Conservation (phyloP, 352 stramenopile species). For the Phytopythium mirpurense region DNA sequence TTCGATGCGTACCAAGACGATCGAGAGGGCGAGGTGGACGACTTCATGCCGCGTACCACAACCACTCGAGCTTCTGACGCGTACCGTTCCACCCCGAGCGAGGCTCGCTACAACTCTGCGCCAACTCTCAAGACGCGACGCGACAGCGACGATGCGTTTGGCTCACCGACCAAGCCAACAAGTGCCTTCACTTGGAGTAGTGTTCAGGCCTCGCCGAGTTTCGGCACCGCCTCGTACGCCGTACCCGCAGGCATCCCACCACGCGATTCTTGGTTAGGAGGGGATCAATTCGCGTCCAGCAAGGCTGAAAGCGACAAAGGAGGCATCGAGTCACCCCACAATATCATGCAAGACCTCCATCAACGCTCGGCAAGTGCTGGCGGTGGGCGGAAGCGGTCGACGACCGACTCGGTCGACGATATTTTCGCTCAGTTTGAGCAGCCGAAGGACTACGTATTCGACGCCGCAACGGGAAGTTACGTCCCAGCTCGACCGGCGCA, state of each 20-base stretch:
- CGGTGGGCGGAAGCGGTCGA: not conserved
- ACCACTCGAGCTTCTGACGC: not conserved
- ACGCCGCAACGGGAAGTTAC: slow-evolving; percentile 49
- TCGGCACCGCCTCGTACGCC: slow-evolving; percentile 34
- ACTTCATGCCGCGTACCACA: not conserved
- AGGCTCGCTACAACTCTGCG: not conserved
- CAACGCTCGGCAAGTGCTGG: not conserved
- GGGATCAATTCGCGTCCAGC: not conserved
- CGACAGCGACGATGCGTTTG: slow-evolving; percentile 2
- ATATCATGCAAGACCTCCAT: slow-evolving; percentile 68
- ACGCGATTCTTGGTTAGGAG: slow-evolving; percentile 2
- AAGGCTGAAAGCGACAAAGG: not conserved
- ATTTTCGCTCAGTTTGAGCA: slow-evolving; percentile 75
- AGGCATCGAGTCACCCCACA: slow-evolving; percentile 5
- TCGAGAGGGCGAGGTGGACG: slow-evolving; percentile 17
- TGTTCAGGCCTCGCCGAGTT: slow-evolving; percentile 18
- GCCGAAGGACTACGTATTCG: slow-evolving; percentile 75
- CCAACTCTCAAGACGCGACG: not conserved
- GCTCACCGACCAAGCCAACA: not conserved
- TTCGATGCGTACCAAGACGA: slow-evolving; percentile 40
- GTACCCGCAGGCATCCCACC: slow-evolving; percentile 24
- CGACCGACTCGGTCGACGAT: slow-evolving; percentile 49
- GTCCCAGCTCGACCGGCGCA: slow-evolving; percentile 22
- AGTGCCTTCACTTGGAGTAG: slow-evolving; percentile 33
- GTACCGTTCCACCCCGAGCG: not conserved